Conservation (phyloP, 192 early-diverging fungal species). For the Fimicolochytrium jonesii region DNA sequence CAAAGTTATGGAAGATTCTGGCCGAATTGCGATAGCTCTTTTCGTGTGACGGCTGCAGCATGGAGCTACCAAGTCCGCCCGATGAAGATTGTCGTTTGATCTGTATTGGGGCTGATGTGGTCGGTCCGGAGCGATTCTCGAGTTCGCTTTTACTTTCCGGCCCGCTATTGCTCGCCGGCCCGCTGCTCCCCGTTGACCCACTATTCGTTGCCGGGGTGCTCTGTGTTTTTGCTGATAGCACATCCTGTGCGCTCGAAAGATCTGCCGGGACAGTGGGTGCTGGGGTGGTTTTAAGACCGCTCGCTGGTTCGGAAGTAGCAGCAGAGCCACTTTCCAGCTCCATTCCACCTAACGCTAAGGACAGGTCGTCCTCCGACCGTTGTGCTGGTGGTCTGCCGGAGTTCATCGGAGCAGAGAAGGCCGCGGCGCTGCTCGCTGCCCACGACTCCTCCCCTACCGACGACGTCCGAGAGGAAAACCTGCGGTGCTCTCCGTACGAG, state of each 20-base stretch:
- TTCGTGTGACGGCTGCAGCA: constrained; percentile 10
- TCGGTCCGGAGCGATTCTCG: no score
- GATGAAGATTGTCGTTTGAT: no score
- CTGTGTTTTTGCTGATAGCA: neutral
- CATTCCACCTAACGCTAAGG: constrained; percentile 13
- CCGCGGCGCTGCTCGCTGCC: no score
- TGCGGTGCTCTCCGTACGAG: neutral
- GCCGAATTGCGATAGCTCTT: constrained; percentile 27
- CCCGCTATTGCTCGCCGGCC: no score
- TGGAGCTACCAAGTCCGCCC: no score
- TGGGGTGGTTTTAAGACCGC: neutral
- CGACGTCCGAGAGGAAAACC: constrained; percentile 3
- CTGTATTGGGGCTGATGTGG: no score
- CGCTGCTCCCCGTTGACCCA: no score
- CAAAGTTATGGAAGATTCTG: constrained; percentile 29
- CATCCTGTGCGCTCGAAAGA: neutral
- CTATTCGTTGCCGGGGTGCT: no score
- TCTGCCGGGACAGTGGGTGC: neutral
- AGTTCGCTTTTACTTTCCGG: no score
- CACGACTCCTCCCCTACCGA: constrained; percentile 11
- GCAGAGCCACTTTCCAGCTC: constrained; percentile 7
- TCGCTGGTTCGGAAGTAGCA: no score
- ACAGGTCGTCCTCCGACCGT: constrained; percentile 7
- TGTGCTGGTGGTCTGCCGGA: neutral
- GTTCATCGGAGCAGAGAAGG: neutral